These are phyloP conservation scores for Silene noctiflora DNA, from an alignment of 179 eudicot genomes.

Conservation along the genomic window DNA sequence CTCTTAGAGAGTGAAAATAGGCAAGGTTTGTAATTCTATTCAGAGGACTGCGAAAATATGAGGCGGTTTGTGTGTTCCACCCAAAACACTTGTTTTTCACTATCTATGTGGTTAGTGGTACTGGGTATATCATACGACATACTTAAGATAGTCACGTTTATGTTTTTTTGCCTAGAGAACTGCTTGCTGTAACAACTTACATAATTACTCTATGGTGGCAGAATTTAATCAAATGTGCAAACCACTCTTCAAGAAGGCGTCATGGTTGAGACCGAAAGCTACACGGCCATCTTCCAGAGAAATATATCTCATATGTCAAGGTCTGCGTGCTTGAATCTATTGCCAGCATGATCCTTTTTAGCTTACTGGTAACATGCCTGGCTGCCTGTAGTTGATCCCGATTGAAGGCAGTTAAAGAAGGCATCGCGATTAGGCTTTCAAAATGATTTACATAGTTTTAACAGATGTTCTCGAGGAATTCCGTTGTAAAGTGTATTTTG, in stretches of 20 bases:
- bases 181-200: conserved; percentile 2
- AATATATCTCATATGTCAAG: conserved; percentile 88
- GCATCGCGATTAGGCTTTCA: neutral
- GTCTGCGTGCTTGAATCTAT: conserved; percentile 31
- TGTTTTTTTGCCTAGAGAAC: neutral
- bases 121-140: too few relatives aligned
- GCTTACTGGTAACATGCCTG: neutral
- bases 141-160: neutral
- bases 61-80: neutral
- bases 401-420: neutral
- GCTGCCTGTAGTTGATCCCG: neutral
- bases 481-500: neutral
- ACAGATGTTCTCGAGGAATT: neutral
- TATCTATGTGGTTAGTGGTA: too few relatives aligned
- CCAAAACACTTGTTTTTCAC: too few relatives aligned
- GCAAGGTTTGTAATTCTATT: conserved; percentile 45
- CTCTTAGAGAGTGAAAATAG: conserved; percentile 80
- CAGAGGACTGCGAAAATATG: neutral
- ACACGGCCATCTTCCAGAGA: conserved; percentile 86
- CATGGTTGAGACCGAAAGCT: conserved; percentile 95
- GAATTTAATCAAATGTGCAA: conserved; percentile 73
- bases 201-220: conserved; percentile 23
- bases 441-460: neutral
- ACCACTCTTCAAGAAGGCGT: conserved; percentile 66
- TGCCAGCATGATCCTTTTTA: neutral